Conservation (phyloP, 257 asterid genomes). For the Thymus mandschuricus region DNA sequence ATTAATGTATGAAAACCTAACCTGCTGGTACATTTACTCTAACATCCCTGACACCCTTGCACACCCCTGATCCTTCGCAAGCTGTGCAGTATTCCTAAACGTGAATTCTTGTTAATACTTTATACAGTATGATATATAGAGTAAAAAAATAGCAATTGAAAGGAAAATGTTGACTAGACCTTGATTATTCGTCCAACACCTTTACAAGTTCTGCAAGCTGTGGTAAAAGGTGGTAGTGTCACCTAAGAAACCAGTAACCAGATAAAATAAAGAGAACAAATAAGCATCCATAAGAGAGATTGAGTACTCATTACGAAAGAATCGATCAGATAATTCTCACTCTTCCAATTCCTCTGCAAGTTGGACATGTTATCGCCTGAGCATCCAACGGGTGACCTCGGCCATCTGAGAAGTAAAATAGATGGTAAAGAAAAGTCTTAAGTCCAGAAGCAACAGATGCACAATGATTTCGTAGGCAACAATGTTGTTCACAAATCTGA, state of each 20-base stretch:
- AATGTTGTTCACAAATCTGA: constrained; percentile 4
- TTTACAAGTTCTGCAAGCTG: constrained; percentile 74
- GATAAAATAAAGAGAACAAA: constrained; percentile 21
- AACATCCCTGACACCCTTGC: constrained; percentile 73
- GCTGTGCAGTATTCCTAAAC: constrained; percentile 66
- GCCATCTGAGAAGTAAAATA: constrained; percentile 65
- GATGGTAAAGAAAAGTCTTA: constrained; percentile 20
- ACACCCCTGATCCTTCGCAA: constrained; percentile 80
- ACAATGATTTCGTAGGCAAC: constrained; percentile 13
- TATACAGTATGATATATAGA: constrained; percentile 1
- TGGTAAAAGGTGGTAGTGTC: constrained; percentile 75
- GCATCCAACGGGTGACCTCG: constrained; percentile 77
- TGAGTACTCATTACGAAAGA: constrained; percentile 2
- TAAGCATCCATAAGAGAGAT: background rate
- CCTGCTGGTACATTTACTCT: constrained; percentile 87
- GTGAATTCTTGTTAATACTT: constrained; percentile 1
- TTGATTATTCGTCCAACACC: constrained; percentile 76
- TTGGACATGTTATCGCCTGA: constrained; percentile 60
- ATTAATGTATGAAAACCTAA: constrained; percentile 36
- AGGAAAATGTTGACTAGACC: constrained; percentile 43
- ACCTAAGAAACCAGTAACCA: constrained; percentile 48
- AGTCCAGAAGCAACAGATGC: constrained; percentile 24
- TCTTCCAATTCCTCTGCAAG: constrained; percentile 81
- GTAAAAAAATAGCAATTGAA: constrained; percentile 10
- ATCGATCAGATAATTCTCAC: constrained; percentile 50